A percentile compares a stretch with the other conserved stretches of the same genome.
Conservation (phyloP, 208 protist species). For the Wallacemonas sp. region DNA sequence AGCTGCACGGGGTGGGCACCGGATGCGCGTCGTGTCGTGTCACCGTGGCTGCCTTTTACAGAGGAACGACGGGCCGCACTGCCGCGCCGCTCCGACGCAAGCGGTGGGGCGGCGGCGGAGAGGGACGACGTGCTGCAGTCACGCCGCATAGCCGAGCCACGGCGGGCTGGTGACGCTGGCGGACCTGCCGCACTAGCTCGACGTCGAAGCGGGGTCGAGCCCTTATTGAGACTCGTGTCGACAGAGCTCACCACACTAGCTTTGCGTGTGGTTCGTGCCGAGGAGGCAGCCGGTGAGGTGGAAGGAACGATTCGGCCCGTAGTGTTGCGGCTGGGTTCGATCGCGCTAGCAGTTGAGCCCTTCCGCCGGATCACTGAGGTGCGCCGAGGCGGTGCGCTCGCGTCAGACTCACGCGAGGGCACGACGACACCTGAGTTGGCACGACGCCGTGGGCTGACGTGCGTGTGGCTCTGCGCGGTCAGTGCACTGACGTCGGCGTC, state of each 20-base stretch:
- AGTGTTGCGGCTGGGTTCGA: neutral
- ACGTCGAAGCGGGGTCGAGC: neutral
- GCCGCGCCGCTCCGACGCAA: neutral
- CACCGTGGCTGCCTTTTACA: neutral
- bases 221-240: neutral
- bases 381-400: neutral
- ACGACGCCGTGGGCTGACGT: neutral
- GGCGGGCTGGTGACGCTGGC: neutral
- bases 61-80: neutral
- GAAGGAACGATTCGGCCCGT: too few species aligned
- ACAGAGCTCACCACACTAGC: neutral
- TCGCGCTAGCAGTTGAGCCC: neutral
- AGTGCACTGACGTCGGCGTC: neutral
- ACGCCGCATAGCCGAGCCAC: neutral
- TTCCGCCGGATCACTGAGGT: neutral
- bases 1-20: constrained; percentile 8
- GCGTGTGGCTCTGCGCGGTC: neutral
- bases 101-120: neutral
- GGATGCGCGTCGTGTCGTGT: neutral
- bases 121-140: neutral
- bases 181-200: neutral
- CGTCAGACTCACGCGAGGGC: neutral
- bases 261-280: neutral
- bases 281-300: too few species aligned
- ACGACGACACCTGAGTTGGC: constrained; percentile 1